Evolutionary conservation across 371 early-diverging fungal species (phyloP).

Genomic region (Mortierella sp.): DNA sequence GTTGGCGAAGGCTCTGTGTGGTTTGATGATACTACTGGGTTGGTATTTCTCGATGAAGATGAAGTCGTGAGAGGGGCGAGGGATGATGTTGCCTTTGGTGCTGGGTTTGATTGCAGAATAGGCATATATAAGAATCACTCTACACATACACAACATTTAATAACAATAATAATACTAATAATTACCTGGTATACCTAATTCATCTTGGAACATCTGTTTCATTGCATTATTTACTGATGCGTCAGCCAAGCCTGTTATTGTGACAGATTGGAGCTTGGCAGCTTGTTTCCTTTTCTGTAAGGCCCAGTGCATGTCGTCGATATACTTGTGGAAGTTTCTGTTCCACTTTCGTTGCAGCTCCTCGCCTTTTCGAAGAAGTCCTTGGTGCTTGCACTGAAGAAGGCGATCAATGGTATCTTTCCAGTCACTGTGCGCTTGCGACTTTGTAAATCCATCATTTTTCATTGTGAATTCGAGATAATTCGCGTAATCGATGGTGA

Average conservation of each 20-base stretch:
- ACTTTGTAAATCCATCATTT: slow-evolving; percentile 23
- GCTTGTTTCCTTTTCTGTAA: slow-evolving; percentile 27
- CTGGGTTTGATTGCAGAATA: too few species aligned
- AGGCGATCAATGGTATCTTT: slow-evolving; percentile 31
- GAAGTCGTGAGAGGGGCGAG: too few species aligned
- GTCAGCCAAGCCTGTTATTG: slow-evolving; percentile 24
- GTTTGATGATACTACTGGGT: too few species aligned
- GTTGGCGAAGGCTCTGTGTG: too few species aligned
- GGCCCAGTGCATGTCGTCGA: slow-evolving; percentile 31
- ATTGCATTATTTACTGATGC: slow-evolving; percentile 26
- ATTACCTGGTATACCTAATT: slow-evolving; percentile 12
- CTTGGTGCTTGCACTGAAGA: slow-evolving; percentile 23
- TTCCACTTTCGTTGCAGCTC: slow-evolving; percentile 32
- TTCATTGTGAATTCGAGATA: slow-evolving; percentile 31
- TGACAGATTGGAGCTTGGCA: slow-evolving; percentile 32
- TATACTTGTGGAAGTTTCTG: slow-evolving; percentile 22
- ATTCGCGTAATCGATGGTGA: slow-evolving; percentile 18
- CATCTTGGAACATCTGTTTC: slow-evolving; percentile 37
- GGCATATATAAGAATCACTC: too few species aligned
- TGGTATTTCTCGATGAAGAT: too few species aligned
- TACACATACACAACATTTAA: too few species aligned
- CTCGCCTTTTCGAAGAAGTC: slow-evolving; percentile 24
- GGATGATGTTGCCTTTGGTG: too few species aligned
- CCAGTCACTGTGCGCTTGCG: slow-evolving; percentile 26
- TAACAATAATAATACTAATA: too few species aligned